These are phyloP conservation scores for Fusarium sacchari DNA, from an alignment of 2,329 filamentous ascomycete species.

Conservation along the genomic window DNA sequence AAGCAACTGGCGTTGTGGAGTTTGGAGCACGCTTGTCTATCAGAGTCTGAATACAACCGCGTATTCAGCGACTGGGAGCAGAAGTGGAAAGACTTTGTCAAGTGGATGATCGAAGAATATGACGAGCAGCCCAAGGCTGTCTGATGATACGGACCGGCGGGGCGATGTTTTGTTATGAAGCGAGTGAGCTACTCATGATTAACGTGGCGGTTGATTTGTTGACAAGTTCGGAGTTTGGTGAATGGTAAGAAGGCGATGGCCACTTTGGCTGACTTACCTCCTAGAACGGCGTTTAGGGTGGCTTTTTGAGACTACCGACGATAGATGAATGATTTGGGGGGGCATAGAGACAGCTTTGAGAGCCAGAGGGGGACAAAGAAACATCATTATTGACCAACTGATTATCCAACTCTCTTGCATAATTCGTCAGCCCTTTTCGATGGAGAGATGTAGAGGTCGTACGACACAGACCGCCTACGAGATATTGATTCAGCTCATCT, in stretches of 20 bases:
- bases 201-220: background rate
- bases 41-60: slow-evolving; percentile 51
- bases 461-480: background rate
- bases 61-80: slow-evolving; percentile 58
- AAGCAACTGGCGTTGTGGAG: slow-evolving; percentile 74
- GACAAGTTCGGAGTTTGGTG: slow-evolving; percentile 15
- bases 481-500: background rate
- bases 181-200: background rate
- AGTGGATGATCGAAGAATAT: slow-evolving; percentile 59
- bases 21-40: slow-evolving; percentile 68
- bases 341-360: background rate
- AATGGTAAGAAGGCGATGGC: background rate
- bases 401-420: background rate
- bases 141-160: background rate
- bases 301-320: background rate
- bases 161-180: background rate
- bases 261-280: background rate
- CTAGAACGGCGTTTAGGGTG: background rate
- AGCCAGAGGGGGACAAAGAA: background rate
- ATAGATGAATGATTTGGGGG: background rate
- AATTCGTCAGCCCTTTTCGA: background rate
- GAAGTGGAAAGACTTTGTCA: slow-evolving; percentile 69
- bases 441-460: background rate
- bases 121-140: slow-evolving; percentile 28
- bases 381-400: background rate